Evolutionary conservation across 345 rosid species (phyloP).

Genomic region (Salix suchowensis): DNA sequence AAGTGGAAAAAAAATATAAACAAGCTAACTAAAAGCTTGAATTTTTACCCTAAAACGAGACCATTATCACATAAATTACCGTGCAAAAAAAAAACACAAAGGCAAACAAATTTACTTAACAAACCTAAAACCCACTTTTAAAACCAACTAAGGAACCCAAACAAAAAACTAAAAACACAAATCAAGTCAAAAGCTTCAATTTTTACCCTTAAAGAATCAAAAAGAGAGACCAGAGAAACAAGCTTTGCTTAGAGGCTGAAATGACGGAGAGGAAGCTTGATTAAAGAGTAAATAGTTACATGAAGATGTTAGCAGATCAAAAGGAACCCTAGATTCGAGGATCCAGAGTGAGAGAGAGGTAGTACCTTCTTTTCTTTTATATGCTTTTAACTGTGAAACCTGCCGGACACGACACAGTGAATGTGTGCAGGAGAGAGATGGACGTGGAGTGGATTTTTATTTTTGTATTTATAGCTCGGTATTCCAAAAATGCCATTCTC

Average conservation of each 20-base stretch:
- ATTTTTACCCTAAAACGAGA: neutral
- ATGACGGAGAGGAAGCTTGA: slow-evolving; percentile 1
- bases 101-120: neutral
- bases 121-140: neutral
- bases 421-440: neutral
- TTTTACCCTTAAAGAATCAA: neutral
- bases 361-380: slow-evolving; percentile 17
- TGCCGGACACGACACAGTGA: slow-evolving; percentile 14
- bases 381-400: slow-evolving; percentile 18
- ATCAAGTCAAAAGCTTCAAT: neutral
- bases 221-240: neutral
- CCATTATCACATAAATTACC: neutral
- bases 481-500: slow-evolving; percentile 16
- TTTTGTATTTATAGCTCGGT: slow-evolving; percentile 7
- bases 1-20: neutral
- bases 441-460: neutral
- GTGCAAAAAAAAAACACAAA: neutral
- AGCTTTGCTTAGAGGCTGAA: neutral
- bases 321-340: slow-evolving; percentile 38
- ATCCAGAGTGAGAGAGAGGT: slow-evolving; percentile 20
- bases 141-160: neutral
- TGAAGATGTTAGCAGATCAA: neutral
- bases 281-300: neutral
- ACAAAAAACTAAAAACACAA: neutral
- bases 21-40: neutral